Evolutionary conservation across 164 flowering plant species (phyloP).

Genomic region (Umbellularia californica): DNA sequence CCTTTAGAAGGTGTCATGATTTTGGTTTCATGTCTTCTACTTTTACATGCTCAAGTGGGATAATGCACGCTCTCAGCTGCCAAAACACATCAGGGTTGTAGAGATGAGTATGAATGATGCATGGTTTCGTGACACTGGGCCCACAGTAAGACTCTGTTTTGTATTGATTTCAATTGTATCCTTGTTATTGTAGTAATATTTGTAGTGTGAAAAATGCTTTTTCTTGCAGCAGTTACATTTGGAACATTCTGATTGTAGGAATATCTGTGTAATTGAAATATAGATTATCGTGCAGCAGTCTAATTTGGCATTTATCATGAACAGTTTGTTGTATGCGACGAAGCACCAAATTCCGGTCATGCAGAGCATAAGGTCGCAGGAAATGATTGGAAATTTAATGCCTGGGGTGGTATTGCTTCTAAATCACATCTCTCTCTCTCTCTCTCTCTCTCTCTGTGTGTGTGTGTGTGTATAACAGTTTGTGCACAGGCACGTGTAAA

Average conservation of each 20-base stretch:
- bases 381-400: slow-evolving; percentile 87
- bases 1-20: not conserved
- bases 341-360: slow-evolving; percentile 16
- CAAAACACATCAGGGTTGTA: slow-evolving; percentile 60
- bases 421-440: not conserved
- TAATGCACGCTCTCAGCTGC: slow-evolving; percentile 66
- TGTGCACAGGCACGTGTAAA: too few species aligned
- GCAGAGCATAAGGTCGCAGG: slow-evolving; percentile 56
- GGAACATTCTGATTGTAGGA: not conserved
- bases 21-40: not conserved
- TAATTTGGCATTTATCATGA: slow-evolving; percentile 15
- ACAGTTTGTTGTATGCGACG: slow-evolving; percentile 65
- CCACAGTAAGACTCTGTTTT: slow-evolving; percentile 62
- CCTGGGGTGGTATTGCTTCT: slow-evolving; percentile 79
- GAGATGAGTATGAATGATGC: slow-evolving; percentile 93
- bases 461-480: not conserved
- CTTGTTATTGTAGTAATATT: not conserved
- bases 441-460: not conserved
- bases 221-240: not conserved
- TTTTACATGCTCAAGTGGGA: slow-evolving; percentile 51
- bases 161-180: not conserved
- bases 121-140: slow-evolving; percentile 94
- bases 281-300: not conserved
- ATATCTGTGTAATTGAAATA: not conserved
- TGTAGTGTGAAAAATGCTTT: not conserved